Percentiles rank a stretch among this genome's conserved stretches.
These are phyloP conservation scores for Akanthomyces muscarius DNA, from an alignment of 2,329 filamentous ascomycete species.

Conservation along the genomic window DNA sequence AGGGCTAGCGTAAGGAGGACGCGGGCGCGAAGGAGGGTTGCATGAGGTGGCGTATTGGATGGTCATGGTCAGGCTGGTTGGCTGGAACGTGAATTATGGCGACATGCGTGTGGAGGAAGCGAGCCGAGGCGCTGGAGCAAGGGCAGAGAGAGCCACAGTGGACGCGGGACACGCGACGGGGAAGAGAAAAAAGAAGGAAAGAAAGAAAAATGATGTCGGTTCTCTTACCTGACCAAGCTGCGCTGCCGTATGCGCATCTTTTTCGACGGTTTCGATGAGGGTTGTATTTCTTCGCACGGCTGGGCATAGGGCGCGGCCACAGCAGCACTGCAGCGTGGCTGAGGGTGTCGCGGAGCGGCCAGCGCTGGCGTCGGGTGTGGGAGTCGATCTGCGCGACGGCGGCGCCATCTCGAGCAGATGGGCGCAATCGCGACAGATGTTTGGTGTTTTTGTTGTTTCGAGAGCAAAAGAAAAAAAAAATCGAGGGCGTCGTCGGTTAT, in stretches of 20 bases:
- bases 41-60: neutral
- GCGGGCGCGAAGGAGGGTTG: neutral
- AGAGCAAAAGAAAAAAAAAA: neutral
- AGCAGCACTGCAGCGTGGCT: constrained; percentile 67
- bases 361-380: constrained; percentile 19
- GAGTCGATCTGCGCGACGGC: constrained; percentile 14
- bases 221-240: constrained; percentile 81
- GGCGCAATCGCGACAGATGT: neutral
- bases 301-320: constrained; percentile 73
- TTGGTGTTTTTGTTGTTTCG: neutral
- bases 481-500: neutral
- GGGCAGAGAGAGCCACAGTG: neutral
- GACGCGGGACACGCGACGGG: constrained; percentile 13
- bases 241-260: constrained; percentile 81
- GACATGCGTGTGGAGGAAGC: constrained; percentile 5
- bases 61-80: neutral
- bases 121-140: constrained; percentile 6
- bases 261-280: constrained; percentile 76
- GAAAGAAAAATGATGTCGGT: constrained; percentile 26
- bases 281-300: constrained; percentile 77
- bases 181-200: constrained; percentile 15
- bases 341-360: constrained; percentile 18
- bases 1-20: neutral
- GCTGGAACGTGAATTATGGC: constrained; percentile 11
- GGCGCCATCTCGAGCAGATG: constrained; percentile 11